These are phyloP conservation scores for Pseudopithomyces maydicus DNA, from an alignment of 2,329 filamentous ascomycete species.

Conservation along the genomic window DNA sequence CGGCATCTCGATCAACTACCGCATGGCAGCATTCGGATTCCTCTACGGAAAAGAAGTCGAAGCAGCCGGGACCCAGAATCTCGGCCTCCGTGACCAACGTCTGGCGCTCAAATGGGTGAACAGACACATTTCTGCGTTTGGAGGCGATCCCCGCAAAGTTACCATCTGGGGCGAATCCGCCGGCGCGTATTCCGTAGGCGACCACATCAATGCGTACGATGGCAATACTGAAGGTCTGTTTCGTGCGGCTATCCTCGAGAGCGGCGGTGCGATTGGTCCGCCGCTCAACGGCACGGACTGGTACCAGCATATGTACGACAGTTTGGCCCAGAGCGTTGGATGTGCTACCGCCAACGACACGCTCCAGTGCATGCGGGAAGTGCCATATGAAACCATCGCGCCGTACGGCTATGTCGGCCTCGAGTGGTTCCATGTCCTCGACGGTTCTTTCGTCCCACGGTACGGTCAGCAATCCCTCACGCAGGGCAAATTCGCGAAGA, in stretches of 20 bases:
- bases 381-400: slow-evolving; percentile 32
- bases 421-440: slow-evolving; percentile 39
- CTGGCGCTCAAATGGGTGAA: slow-evolving; percentile 65
- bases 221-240: slow-evolving; percentile 47
- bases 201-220: slow-evolving; percentile 46
- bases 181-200: slow-evolving; percentile 62
- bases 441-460: slow-evolving; percentile 29
- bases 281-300: slow-evolving; percentile 38
- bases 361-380: slow-evolving; percentile 31
- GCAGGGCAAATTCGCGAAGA: slow-evolving; percentile 63
- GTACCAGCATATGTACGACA: slow-evolving; percentile 39
- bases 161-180: slow-evolving; percentile 66
- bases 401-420: slow-evolving; percentile 33
- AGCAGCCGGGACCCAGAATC: slow-evolving; percentile 46
- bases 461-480: slow-evolving; percentile 40
- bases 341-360: slow-evolving; percentile 28
- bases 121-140: slow-evolving; percentile 56
- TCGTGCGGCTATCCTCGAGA: slow-evolving; percentile 49
- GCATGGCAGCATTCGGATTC: slow-evolving; percentile 57
- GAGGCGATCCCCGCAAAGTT: slow-evolving; percentile 63
- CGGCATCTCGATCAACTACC: slow-evolving; percentile 52
- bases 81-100: slow-evolving; percentile 67
- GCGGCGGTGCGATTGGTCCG: slow-evolving; percentile 38
- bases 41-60: slow-evolving; percentile 50
- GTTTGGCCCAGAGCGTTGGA: slow-evolving; percentile 30